These are phyloP conservation scores for Ogataea philodendri DNA, from an alignment of 805 yeast species.

Conservation along the genomic window DNA sequence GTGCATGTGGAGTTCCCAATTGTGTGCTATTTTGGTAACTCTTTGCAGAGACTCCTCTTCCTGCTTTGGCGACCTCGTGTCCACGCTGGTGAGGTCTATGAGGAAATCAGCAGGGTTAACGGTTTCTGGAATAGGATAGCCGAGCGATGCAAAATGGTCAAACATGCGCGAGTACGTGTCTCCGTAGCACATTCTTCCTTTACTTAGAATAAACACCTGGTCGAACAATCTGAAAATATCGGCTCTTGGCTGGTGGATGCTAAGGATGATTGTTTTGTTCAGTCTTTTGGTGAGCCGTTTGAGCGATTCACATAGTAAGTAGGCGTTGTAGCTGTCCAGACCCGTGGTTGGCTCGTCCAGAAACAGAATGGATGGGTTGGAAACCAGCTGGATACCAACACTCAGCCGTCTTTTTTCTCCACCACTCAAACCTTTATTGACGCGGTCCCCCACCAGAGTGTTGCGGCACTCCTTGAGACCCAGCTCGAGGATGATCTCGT, in stretches of 20 bases:
- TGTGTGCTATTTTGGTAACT: slow-evolving; percentile 33
- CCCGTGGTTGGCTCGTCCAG: slow-evolving; percentile 91
- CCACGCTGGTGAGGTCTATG: slow-evolving; percentile 57
- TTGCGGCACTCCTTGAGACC: slow-evolving; percentile 65
- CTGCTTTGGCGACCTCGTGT: slow-evolving; percentile 40
- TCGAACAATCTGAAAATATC: slow-evolving; percentile 73
- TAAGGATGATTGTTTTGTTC: slow-evolving; percentile 71
- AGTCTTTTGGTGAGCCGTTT: slow-evolving; percentile 48
- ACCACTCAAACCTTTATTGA: slow-evolving; percentile 67
- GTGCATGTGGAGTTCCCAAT: slow-evolving; percentile 38
- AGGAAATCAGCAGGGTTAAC: slow-evolving; percentile 63
- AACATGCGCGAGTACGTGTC: slow-evolving; percentile 42
- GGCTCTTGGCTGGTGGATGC: slow-evolving; percentile 82
- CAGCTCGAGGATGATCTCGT: slow-evolving; percentile 58
- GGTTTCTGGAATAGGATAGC: slow-evolving; percentile 43
- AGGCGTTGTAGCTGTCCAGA: slow-evolving; percentile 75
- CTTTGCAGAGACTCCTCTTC: slow-evolving; percentile 36
- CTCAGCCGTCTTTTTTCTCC: slow-evolving; percentile 81
- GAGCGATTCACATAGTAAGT: slow-evolving; percentile 57
- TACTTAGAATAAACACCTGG: slow-evolving; percentile 61
- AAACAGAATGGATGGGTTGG: slow-evolving; percentile 73
- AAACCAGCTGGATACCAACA: slow-evolving; percentile 72
- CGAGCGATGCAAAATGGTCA: slow-evolving; percentile 48
- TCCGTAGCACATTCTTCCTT: slow-evolving; percentile 51
- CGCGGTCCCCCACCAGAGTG: slow-evolving; percentile 53